Conservation (phyloP, 495 filamentous ascomycete species). For the Aspergillus funiculosus region DNA sequence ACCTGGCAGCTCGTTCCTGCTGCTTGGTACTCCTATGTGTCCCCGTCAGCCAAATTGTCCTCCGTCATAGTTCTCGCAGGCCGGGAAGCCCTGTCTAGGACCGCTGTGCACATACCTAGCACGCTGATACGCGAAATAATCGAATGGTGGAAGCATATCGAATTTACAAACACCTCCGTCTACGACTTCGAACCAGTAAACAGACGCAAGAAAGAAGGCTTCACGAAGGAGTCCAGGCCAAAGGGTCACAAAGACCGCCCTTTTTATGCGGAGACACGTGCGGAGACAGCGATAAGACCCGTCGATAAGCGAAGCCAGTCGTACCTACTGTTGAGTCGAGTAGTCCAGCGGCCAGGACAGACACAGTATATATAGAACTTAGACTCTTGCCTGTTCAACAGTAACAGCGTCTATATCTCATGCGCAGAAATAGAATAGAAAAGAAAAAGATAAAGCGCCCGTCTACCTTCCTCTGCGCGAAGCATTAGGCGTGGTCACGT, state of each 20-base stretch:
- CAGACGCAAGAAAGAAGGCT: slow-evolving; percentile 1
- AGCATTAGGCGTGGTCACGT: slow-evolving; percentile 3
- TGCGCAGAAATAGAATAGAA: too few species aligned
- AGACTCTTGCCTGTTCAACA: not conserved
- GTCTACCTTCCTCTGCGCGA: not conserved
- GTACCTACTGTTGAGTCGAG: too few species aligned
- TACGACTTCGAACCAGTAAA: not conserved
- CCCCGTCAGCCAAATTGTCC: not conserved
- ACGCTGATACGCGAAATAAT: slow-evolving; percentile 52
- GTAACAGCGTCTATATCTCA: too few species aligned
- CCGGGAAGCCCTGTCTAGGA: too few species aligned
- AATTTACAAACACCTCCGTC: too few species aligned
- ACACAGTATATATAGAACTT: not conserved
- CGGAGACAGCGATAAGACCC: slow-evolving; percentile 26
- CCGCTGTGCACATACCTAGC: slow-evolving; percentile 51
- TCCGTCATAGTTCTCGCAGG: not conserved
- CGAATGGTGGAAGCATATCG: slow-evolving; percentile 57
- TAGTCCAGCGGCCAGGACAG: not conserved
- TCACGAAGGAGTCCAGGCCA: slow-evolving; percentile 1
- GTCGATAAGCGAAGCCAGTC: slow-evolving; percentile 25
- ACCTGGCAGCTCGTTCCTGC: slow-evolving; percentile 60
- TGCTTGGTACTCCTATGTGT: slow-evolving; percentile 69
- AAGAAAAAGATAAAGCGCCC: not conserved
- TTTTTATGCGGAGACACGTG: slow-evolving; percentile 29
- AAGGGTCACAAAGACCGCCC: slow-evolving; percentile 1